A percentile compares a stretch with the other conserved stretches of the same genome.
phyloP scores from a whole-genome alignment of 2,329 filamentous ascomycete species.

The Chaetomiaceae sp. region DNA sequence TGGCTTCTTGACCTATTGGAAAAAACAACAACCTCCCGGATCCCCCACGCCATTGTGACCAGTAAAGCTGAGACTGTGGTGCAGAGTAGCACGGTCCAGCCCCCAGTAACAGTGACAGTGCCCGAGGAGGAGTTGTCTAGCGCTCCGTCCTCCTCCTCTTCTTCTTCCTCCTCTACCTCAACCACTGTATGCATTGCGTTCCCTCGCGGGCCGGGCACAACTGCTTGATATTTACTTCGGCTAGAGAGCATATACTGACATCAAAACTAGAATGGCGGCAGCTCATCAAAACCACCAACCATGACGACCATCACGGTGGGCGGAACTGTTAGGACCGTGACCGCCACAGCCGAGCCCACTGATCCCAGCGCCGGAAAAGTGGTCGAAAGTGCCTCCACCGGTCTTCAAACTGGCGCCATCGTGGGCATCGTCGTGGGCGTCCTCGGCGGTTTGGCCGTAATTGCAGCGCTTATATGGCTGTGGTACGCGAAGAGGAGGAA shows the following conservation, averaged over 20 bases:
- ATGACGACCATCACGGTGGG: conserved; percentile 53
- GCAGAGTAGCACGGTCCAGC: conserved; percentile 35
- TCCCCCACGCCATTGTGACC: conserved; percentile 16
- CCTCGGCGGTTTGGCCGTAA: conserved; percentile 39
- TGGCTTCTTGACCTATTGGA: background rate
- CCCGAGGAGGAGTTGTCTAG: conserved; percentile 27
- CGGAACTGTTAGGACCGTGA: conserved; percentile 52
- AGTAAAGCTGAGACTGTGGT: conserved; percentile 30
- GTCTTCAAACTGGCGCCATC: conserved; percentile 44
- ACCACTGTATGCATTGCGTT: conserved; percentile 37
- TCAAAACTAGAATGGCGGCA: conserved; percentile 11
- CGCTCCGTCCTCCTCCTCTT: conserved; percentile 25
- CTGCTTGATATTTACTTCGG: background rate
- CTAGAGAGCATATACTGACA: background rate
- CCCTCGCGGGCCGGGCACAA: conserved; percentile 9
- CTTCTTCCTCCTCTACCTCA: conserved; percentile 31
- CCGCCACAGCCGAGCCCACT: conserved; percentile 42
- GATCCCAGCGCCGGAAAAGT: conserved; percentile 13
- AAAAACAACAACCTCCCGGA: background rate
- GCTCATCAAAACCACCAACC: conserved; percentile 33
- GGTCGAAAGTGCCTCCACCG: conserved; percentile 21
- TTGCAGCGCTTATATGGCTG: conserved; percentile 39
- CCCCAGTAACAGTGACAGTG: conserved; percentile 33
- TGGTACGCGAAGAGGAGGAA: conserved; percentile 37
- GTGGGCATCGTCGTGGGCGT: conserved; percentile 53